A percentile compares a stretch with the other conserved stretches of the same genome.
These are phyloP conservation scores for Gossypium laxum DNA, from an alignment of 441 rosid genomes.

Conservation along the genomic window DNA sequence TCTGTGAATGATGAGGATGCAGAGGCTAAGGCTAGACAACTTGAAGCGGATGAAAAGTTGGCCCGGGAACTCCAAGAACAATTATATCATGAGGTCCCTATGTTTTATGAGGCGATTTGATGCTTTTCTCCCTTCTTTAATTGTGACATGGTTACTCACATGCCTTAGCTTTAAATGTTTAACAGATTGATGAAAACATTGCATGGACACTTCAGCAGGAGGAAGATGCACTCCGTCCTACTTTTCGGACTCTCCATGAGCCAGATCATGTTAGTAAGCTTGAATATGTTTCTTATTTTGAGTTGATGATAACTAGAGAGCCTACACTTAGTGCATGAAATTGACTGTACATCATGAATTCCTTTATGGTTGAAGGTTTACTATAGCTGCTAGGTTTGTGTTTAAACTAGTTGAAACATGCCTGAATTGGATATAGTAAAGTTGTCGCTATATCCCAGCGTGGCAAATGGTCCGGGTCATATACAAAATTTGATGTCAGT, in stretches of 20 bases:
- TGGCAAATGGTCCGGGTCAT: background rate
- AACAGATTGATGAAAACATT: constrained; percentile 52
- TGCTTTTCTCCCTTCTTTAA: background rate
- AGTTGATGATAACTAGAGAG: background rate
- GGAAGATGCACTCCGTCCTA: constrained; percentile 29
- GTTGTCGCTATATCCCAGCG: background rate
- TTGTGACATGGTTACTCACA: constrained; percentile 7
- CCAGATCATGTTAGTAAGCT: constrained; percentile 32
- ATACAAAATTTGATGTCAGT: background rate
- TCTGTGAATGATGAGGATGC: constrained; percentile 29
- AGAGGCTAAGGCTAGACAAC: constrained; percentile 55
- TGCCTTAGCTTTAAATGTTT: constrained; percentile 16
- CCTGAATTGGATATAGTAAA: background rate
- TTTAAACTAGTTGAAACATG: background rate
- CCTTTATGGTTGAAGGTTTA: background rate
- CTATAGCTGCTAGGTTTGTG: background rate
- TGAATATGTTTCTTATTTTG: background rate
- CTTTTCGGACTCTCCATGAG: constrained; percentile 24
- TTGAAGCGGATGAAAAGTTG: constrained; percentile 78
- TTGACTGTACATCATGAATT: background rate
- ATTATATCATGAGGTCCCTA: constrained; percentile 50
- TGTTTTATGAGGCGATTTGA: constrained; percentile 36
- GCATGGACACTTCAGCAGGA: constrained; percentile 56
- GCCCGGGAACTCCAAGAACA: constrained; percentile 91
- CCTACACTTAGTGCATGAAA: background rate